These are phyloP conservation scores for Xylaria intraflava DNA, from an alignment of 495 filamentous ascomycete species.

Conservation along the genomic window DNA sequence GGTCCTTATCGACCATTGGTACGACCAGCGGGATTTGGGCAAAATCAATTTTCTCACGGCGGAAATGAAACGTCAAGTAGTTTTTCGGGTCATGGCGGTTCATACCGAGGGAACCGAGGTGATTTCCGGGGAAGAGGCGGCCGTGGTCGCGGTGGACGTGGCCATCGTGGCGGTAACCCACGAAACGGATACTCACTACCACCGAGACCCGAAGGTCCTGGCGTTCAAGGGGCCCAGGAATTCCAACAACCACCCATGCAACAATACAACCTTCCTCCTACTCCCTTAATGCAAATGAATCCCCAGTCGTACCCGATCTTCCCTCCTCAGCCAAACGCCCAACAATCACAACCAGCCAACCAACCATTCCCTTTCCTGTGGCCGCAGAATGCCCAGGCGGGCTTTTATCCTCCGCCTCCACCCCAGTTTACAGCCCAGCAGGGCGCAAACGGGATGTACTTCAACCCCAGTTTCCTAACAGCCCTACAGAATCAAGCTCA, in stretches of 20 bases:
- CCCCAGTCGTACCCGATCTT: constrained; percentile 13
- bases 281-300: constrained; percentile 11
- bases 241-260: constrained; percentile 21
- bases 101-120: constrained; percentile 35
- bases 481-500: constrained; percentile 40
- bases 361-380: constrained; percentile 19
- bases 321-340: constrained; percentile 16
- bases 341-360: constrained; percentile 14
- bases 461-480: constrained; percentile 60
- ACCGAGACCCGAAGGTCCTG: constrained; percentile 22
- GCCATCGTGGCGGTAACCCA: constrained; percentile 24
- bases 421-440: constrained; percentile 24
- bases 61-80: constrained; percentile 24
- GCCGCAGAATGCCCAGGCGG: constrained; percentile 19
- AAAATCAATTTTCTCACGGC: constrained; percentile 23
- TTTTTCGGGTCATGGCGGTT: constrained; percentile 31
- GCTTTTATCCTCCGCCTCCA: constrained; percentile 24
- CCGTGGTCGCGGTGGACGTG: constrained; percentile 39
- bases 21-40: constrained; percentile 52
- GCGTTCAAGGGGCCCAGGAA: constrained; percentile 13
- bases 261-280: constrained; percentile 17
- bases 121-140: constrained; percentile 36
- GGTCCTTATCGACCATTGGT: constrained; percentile 63
- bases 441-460: constrained; percentile 29
- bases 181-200: constrained; percentile 32